Percentiles rank a stretch among this genome's conserved stretches.
phyloP scores from a whole-genome alignment of 2,329 filamentous ascomycete species.

The Amphichorda felina region DNA sequence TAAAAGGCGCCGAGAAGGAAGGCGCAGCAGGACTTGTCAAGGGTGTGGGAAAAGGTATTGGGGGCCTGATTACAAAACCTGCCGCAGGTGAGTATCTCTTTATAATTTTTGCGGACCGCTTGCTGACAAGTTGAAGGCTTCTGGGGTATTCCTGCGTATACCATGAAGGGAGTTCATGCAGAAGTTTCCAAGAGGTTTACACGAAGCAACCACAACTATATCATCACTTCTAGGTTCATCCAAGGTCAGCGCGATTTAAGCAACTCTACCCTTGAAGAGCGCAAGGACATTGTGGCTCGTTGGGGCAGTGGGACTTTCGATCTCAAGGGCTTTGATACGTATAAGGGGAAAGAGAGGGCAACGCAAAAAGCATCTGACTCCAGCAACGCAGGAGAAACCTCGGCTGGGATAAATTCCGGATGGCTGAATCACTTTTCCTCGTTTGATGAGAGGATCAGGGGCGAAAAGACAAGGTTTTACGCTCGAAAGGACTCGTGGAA shows the following conservation, averaged over 20 bases:
- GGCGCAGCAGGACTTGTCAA: slow-evolving; percentile 54
- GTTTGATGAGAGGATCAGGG: slow-evolving; percentile 36
- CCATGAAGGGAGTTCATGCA: slow-evolving; percentile 72
- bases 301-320: slow-evolving; percentile 53
- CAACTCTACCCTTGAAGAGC: slow-evolving; percentile 42
- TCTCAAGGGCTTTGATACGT: slow-evolving; percentile 46
- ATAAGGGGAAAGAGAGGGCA: slow-evolving; percentile 33
- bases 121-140: slow-evolving; percentile 27
- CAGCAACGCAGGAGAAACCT: slow-evolving; percentile 6
- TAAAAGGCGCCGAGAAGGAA: slow-evolving; percentile 41
- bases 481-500: slow-evolving; percentile 22
- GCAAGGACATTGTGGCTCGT: slow-evolving; percentile 47
- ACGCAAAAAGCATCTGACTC: slow-evolving; percentile 18
- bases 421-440: slow-evolving; percentile 36
- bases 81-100: slow-evolving; percentile 47
- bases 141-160: slow-evolving; percentile 66
- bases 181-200: slow-evolving; percentile 62
- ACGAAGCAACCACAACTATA: slow-evolving; percentile 64
- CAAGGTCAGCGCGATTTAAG: slow-evolving; percentile 61
- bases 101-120: not conserved
- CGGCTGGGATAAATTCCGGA: slow-evolving; percentile 11
- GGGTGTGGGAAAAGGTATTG: slow-evolving; percentile 72
- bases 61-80: slow-evolving; percentile 73
- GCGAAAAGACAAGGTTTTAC: slow-evolving; percentile 25
- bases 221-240: slow-evolving; percentile 62